These are phyloP conservation scores for Choricystis sp. DNA, from an alignment of 139 green algal genomes.

Conservation along the genomic window DNA sequence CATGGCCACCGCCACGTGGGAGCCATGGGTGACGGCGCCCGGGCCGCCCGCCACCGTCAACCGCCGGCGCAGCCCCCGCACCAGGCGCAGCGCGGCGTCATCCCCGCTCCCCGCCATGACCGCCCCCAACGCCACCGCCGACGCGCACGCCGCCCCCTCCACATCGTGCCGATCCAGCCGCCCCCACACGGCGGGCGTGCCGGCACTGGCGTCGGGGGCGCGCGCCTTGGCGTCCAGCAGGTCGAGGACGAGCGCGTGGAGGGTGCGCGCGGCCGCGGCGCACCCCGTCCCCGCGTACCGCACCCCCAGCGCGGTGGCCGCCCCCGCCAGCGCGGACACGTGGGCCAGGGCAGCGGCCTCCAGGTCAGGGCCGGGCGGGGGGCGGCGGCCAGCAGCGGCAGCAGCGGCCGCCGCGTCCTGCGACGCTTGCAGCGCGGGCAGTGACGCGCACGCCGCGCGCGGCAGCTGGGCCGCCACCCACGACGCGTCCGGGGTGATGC, in stretches of 20 bases:
- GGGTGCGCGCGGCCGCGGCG: slow-evolving; percentile 19
- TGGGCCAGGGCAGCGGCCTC: slow-evolving; percentile 26
- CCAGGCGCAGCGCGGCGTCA: slow-evolving; percentile 64
- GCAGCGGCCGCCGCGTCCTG: slow-evolving; percentile 2
- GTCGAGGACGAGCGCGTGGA: slow-evolving; percentile 34
- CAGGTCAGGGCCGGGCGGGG: not conserved
- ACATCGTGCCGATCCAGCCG: slow-evolving; percentile 27
- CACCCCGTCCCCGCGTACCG: slow-evolving; percentile 59
- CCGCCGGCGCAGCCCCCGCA: slow-evolving; percentile 43
- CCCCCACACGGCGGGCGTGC: not conserved
- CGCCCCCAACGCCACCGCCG: slow-evolving; percentile 50
- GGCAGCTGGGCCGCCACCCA: slow-evolving; percentile 62
- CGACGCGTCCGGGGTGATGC: slow-evolving; percentile 28
- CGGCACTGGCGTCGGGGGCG: slow-evolving; percentile 21
- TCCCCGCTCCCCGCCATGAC: slow-evolving; percentile 91
- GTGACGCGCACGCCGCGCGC: not conserved
- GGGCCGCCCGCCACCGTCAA: slow-evolving; percentile 11
- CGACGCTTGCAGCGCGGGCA: not conserved
- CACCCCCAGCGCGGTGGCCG: slow-evolving; percentile 73
- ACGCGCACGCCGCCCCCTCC: slow-evolving; percentile 33
- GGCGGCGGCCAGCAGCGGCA: not conserved
- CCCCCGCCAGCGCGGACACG: slow-evolving; percentile 41
- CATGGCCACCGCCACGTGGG: slow-evolving; percentile 69
- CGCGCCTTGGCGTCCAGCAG: slow-evolving; percentile 54
- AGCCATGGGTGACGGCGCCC: slow-evolving; percentile 45